phyloP scores from a whole-genome alignment of 441 rosid species.

The Hypseocharis bilobata region DNA sequence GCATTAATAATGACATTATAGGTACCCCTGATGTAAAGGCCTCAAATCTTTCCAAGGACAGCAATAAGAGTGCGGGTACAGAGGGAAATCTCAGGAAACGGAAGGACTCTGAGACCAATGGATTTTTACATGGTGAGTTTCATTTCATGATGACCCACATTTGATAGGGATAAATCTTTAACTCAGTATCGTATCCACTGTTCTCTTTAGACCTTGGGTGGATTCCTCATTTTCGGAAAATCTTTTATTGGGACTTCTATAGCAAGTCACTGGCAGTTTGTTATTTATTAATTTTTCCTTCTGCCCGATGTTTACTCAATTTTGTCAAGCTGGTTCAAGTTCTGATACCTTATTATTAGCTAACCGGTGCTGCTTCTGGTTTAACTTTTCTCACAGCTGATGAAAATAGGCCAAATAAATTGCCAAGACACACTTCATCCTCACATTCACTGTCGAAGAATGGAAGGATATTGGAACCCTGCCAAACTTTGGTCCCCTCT shows the following conservation, averaged over 20 bases:
- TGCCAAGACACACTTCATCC: slow-evolving; percentile 24
- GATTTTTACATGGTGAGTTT: slow-evolving; percentile 38
- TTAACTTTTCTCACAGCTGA: slow-evolving; percentile 28
- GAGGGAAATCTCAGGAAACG: slow-evolving; percentile 33
- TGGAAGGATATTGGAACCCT: slow-evolving; percentile 30
- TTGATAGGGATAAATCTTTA: background rate
- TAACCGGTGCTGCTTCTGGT: slow-evolving; percentile 8
- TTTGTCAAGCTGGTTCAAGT: background rate
- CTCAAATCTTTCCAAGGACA: slow-evolving; percentile 22
- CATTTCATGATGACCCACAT: slow-evolving; percentile 12
- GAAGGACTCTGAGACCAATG: slow-evolving; percentile 35
- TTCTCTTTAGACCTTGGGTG: background rate
- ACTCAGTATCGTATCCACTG: background rate
- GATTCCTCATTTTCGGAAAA: background rate
- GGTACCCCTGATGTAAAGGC: slow-evolving; percentile 20
- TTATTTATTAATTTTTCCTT: background rate
- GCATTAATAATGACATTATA: slow-evolving; percentile 25
- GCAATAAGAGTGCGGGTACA: slow-evolving; percentile 18
- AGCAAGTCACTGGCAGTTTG: background rate
- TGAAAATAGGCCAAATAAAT: slow-evolving; percentile 30
- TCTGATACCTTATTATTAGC: background rate
- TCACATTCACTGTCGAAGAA: slow-evolving; percentile 23
- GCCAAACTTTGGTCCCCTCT: slow-evolving; percentile 21
- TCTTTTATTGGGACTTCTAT: background rate
- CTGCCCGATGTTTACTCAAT: background rate